Evolutionary conservation across 352 stramenopile genomes (phyloP), one percentile per base, ranked within the genome.

Genomic region (Halophytophthora batemanensis): DNA sequence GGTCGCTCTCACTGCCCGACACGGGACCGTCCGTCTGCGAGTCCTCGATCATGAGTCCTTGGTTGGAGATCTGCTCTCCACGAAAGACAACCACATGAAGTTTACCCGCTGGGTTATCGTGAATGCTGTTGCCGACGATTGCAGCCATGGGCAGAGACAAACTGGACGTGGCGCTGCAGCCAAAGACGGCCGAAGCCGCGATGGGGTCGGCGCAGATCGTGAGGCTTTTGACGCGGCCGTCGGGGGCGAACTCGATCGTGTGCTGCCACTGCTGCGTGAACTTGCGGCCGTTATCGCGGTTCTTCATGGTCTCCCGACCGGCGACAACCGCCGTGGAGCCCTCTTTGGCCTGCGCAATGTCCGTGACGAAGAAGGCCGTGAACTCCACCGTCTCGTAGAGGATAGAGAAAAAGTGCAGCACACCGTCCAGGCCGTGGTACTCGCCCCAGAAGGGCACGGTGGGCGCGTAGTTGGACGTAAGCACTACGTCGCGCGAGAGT

Each of bases 181-280:
- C 85, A 53, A 95, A 95, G 14, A 95, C 85, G 1, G 85, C 85
- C 3, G 85, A 95, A 10, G 85, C 85, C 2, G 85, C 85, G 22
- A 95, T 84, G 0, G 85, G 85, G 44, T 95, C 85, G 8, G 85
- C 85, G 11, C 74, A 66, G 54, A 95, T 93, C 2, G 77, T 90
- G n/a, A 95, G 59, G 66, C 79, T 92, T 61, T 93, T 93, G 46
- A 95, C 82, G 34, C 83, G 78, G 44, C 85, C 85, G 51, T 93
- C 82, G 6, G 82, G 80, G 3, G 82, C 81, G 47, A 95, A 95
- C 50, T 93, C 81, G 57, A 95, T 92, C 47, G 82, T 93, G 66
- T 95, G 85, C 49, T 93, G 81, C 85, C 85, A 95, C 44, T 93
- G 82, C 66, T 95, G 85, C 48, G 82, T 93, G 46, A 95, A 95